Percentiles rank a stretch among this genome's conserved stretches.
Evolutionary conservation across 139 green algal genomes (phyloP).

Genomic region (Coccomyxa sp.): DNA sequence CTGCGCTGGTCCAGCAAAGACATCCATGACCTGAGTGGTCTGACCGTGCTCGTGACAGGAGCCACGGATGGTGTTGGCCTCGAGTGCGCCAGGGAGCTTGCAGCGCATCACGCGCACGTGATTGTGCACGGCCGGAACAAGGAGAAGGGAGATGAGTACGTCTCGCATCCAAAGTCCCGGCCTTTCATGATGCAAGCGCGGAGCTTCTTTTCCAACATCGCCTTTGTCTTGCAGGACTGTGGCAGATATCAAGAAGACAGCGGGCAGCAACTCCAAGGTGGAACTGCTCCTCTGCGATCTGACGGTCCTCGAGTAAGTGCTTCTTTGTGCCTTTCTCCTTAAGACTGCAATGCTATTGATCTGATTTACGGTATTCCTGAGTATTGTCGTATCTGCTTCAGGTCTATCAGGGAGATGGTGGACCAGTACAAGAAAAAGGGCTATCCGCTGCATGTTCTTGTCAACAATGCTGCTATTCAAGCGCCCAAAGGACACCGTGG

Average conservation of each 20-base stretch:
- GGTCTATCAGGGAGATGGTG: conserved; percentile 17
- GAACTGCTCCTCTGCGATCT: conserved; percentile 28
- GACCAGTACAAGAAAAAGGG: conserved; percentile 26
- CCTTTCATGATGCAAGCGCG: too few relatives aligned
- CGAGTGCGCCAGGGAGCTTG: conserved; percentile 21
- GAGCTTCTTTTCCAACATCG: neutral
- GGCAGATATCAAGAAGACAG: conserved; percentile 15
- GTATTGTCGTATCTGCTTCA: conserved; percentile 1
- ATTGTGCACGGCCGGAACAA: conserved; percentile 25
- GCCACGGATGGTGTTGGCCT: conserved; percentile 30
- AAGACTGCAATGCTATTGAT: too few relatives aligned
- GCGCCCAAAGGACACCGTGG: conserved; percentile 19
- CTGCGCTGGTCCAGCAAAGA: conserved; percentile 1
- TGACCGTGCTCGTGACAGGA: conserved; percentile 30
- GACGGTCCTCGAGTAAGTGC: conserved; percentile 29
- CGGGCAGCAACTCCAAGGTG: conserved; percentile 18
- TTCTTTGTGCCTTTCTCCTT: neutral
- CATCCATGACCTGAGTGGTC: conserved; percentile 14
- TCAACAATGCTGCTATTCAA: conserved; percentile 37
- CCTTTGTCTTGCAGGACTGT: conserved; percentile 7
- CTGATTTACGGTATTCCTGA: neutral
- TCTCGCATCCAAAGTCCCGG: neutral
- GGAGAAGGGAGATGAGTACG: conserved; percentile 24
- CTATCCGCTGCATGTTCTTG: conserved; percentile 29
- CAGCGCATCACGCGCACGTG: conserved; percentile 23